Conservation (phyloP, 2,329 filamentous ascomycete species). For the Aureobasidium sp. region DNA sequence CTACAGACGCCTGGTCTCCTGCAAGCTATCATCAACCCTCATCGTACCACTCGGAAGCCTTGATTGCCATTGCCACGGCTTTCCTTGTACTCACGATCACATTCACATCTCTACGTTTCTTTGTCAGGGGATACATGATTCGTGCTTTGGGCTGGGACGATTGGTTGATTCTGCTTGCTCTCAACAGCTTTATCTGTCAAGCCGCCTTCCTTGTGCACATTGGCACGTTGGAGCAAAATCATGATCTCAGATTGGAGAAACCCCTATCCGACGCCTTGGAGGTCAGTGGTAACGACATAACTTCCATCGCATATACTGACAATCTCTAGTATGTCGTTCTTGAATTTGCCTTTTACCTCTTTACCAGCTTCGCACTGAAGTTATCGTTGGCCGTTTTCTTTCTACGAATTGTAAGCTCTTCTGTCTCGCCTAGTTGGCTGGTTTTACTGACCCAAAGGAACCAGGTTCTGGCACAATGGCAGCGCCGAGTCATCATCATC, state of each 20-base stretch:
- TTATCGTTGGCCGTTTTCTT: conserved; percentile 42
- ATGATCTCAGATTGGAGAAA: neutral
- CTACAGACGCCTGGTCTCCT: neutral
- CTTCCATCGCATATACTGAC: neutral
- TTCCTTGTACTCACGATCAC: conserved; percentile 34
- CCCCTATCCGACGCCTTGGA: neutral
- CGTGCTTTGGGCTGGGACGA: conserved; percentile 40
- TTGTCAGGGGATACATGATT: conserved; percentile 34
- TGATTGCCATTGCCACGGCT: neutral
- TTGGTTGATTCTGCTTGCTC: conserved; percentile 33
- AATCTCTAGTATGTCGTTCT: conserved; percentile 22
- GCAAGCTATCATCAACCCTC: neutral
- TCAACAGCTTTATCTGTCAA: conserved; percentile 28
- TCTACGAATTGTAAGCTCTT: conserved; percentile 32
- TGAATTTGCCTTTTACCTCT: conserved; percentile 33
- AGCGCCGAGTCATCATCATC: conserved; percentile 26
- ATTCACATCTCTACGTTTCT: conserved; percentile 33
- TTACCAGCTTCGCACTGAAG: conserved; percentile 36
- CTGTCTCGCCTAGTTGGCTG: no score
- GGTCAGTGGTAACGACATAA: neutral
- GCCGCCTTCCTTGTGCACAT: conserved; percentile 23
- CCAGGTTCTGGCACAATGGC: conserved; percentile 27
- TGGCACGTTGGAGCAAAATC: neutral
- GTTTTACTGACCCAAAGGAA: neutral
- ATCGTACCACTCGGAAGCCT: neutral